phyloP scores from a whole-genome alignment of 2,329 filamentous ascomycete species.

The Aspergillus flavus region DNA sequence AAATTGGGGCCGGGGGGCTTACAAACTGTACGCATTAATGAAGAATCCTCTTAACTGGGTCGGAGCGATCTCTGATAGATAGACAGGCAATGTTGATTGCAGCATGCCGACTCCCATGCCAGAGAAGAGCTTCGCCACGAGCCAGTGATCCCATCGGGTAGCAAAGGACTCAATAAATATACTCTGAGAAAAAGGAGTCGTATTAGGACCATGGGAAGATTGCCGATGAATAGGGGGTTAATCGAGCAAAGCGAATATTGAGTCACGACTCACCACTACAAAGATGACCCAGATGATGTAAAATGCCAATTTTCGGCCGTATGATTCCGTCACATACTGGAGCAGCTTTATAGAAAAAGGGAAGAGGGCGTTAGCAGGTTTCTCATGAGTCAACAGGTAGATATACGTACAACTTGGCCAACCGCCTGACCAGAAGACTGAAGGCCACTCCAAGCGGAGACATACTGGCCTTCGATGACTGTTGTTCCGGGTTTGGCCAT shows the following conservation, averaged over 20 bases:
- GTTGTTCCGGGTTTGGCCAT: conserved; percentile 33
- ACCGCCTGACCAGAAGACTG: conserved; percentile 43
- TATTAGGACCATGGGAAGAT: neutral
- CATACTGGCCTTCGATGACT: conserved; percentile 39
- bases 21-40: conserved; percentile 47
- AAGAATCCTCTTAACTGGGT: conserved; percentile 44
- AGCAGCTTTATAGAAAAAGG: conserved; percentile 24
- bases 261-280: conserved; percentile 24
- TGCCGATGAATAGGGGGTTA: neutral
- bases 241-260: neutral
- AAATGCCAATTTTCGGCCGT: conserved; percentile 41
- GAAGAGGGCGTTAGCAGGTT: neutral
- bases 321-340: conserved; percentile 39
- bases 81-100: conserved; percentile 46
- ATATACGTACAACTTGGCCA: conserved; percentile 39
- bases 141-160: conserved; percentile 45
- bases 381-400: neutral
- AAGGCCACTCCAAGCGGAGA: conserved; percentile 45
- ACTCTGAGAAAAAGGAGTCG: conserved; percentile 23
- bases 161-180: conserved; percentile 43
- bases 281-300: conserved; percentile 40
- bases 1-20: conserved; percentile 10
- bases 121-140: conserved; percentile 36
- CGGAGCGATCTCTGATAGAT: conserved; percentile 47
- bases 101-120: conserved; percentile 49